A percentile compares a stretch with the other conserved stretches of the same genome.
These are phyloP conservation scores for Chlamydomonas sp. DNA, from an alignment of 139 green algal species.

Conservation along the genomic window DNA sequence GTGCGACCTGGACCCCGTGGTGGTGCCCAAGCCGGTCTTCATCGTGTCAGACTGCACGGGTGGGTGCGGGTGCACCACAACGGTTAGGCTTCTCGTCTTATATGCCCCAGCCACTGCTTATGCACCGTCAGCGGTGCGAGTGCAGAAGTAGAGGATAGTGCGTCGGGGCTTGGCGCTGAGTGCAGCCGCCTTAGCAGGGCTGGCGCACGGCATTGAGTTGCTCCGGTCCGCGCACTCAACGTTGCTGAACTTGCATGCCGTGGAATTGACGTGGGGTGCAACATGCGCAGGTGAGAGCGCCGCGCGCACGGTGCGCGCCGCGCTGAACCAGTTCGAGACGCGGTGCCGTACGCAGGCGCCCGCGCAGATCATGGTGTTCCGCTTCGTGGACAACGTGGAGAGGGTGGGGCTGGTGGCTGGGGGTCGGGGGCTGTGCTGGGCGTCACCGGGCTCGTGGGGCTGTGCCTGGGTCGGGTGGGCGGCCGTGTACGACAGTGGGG, in stretches of 20 bases:
- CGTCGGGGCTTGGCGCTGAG: too few relatives aligned
- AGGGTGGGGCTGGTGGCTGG: conserved; percentile 17
- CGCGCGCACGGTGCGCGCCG: conserved; percentile 59
- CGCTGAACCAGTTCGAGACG: conserved; percentile 67
- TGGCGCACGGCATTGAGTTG: too few relatives aligned
- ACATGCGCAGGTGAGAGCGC: conserved; percentile 59
- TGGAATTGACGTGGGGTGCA: too few relatives aligned
- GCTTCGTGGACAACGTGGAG: conserved; percentile 52
- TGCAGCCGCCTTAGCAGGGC: too few relatives aligned
- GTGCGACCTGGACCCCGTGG: not conserved
- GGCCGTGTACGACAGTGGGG: not conserved
- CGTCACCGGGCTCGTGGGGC: too few relatives aligned
- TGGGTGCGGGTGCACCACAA: not conserved
- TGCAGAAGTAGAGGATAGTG: too few relatives aligned
- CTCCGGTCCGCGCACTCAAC: too few relatives aligned
- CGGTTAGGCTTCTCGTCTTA: too few relatives aligned
- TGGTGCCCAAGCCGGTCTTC: conserved; percentile 72
- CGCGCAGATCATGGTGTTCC: conserved; percentile 63
- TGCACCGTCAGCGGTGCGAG: too few relatives aligned
- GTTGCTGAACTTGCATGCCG: too few relatives aligned
- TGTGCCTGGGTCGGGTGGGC: too few relatives aligned
- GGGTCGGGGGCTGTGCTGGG: not conserved
- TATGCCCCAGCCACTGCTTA: too few relatives aligned
- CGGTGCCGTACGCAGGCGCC: conserved; percentile 47
- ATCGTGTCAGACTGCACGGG: conserved; percentile 71